Base-by-base conservation (phyloP, 139 green algal genomes). In the Medakamo hakoo region DNA sequence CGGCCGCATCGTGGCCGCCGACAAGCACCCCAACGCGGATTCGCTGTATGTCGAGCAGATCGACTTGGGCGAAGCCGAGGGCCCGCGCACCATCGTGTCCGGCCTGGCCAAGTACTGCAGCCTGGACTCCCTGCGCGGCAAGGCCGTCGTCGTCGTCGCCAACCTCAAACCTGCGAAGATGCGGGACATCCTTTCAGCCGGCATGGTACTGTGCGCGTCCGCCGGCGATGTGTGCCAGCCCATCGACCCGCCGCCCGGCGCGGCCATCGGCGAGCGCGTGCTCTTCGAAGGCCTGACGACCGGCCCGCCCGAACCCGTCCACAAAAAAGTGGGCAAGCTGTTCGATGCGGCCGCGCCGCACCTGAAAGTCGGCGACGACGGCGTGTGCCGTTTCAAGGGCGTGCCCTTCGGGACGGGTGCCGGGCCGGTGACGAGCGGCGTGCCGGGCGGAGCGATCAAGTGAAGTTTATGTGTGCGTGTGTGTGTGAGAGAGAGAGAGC, bases 161-260 rank as follows among this genome's bases (percentile, higher is more conserved):
- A 97, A 97, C 81, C 74, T 97, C 25, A 96, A 97, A 77, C 84
- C 91, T 0, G 86, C 82, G 21, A 89, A 86, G 55, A 95, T 97
- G 90, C 73, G 88, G 3, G 88, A 86, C 21, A 70, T 95, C 23
- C 79, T 84, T 68, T 82, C 66, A 24, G 74, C 93, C 26, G 91
- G 82, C 31, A 97, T 97, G 91, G 88, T 97, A 29, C 77, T 97
- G 30, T 78, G 73, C 27, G 91, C 86, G 9, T 88, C 78, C 1
- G 73, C 78, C 24, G 24, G 66, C 25, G 86, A 91, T 29, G 77
- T 73, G 26, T 58, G 27, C 5, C 21, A 64, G 27, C 40, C 16
- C 9, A 16, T 52, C 9, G 40, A 40, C 25, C 18, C 24, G 59
- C 59, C 40, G 29, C 32, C 55, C 59, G 30, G 27, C 40, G 40